Conservation (phyloP, 352 stramenopile genomes). For the Aphanomyces euteiches region DNA sequence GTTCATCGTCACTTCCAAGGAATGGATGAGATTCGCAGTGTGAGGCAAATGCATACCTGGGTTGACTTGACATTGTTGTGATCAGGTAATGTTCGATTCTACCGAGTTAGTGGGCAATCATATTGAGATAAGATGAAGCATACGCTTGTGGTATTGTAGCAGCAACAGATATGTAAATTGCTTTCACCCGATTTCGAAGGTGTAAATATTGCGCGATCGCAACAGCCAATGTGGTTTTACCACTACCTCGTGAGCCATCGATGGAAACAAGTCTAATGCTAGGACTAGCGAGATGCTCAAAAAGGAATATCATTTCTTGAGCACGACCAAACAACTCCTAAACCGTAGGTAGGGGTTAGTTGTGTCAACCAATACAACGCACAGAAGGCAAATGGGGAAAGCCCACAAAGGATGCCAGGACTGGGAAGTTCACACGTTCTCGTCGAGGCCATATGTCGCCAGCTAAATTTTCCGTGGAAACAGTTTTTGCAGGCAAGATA, state of each 20-base stretch:
- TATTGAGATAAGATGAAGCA: no score
- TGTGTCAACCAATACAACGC: neutral
- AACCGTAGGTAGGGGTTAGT: no score
- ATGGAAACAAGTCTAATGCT: neutral
- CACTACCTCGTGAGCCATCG: conserved; percentile 92
- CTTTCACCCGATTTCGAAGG: neutral
- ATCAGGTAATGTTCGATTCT: no score
- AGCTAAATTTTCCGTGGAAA: no score
- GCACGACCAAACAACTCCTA: neutral
- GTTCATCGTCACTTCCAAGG: no score
- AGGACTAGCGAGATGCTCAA: neutral
- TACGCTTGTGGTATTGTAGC: neutral
- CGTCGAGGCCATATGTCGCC: no score
- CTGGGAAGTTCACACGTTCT: neutral
- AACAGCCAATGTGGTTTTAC: conserved; percentile 97
- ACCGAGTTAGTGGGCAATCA: no score
- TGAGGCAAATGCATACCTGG: no score
- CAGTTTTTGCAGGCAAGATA: no score
- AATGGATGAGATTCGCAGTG: no score
- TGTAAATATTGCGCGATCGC: conserved; percentile 94
- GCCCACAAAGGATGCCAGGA: neutral
- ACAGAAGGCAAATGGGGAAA: conserved; percentile 1
- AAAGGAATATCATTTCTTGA: neutral
- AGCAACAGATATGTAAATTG: neutral
- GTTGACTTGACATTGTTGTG: no score